phyloP scores from a whole-genome alignment of 345 rosid species.

The Aquilaria sinensis region DNA sequence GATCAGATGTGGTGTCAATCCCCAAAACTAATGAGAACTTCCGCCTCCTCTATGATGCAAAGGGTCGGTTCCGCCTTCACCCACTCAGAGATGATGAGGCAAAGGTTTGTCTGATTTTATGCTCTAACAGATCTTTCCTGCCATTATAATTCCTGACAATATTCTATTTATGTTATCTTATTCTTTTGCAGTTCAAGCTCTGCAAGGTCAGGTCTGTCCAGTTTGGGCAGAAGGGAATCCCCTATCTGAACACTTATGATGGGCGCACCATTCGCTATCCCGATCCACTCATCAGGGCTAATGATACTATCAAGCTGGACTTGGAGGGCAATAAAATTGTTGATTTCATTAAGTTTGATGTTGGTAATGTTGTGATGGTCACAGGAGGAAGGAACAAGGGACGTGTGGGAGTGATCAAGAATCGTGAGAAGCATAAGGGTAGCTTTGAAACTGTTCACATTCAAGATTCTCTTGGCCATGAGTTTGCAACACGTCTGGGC shows the following conservation, averaged over 20 bases:
- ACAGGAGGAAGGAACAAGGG: slow-evolving; percentile 68
- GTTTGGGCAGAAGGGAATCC: slow-evolving; percentile 54
- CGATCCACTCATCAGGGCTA: slow-evolving; percentile 57
- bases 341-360: slow-evolving; percentile 57
- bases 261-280: slow-evolving; percentile 65
- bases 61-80: slow-evolving; percentile 53
- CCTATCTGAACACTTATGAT: slow-evolving; percentile 53
- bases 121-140: background rate
- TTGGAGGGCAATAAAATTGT: slow-evolving; percentile 31
- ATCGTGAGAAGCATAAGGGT: slow-evolving; percentile 36
- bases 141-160: background rate
- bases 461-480: slow-evolving; percentile 32
- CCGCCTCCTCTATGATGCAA: slow-evolving; percentile 54
- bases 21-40: slow-evolving; percentile 58
- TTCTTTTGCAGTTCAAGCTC: slow-evolving; percentile 32
- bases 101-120: slow-evolving; percentile 22
- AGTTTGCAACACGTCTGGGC: slow-evolving; percentile 34
- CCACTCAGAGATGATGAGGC: slow-evolving; percentile 52
- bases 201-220: slow-evolving; percentile 53
- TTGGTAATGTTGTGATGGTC: slow-evolving; percentile 61
- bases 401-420: slow-evolving; percentile 35
- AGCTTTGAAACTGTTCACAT: slow-evolving; percentile 34
- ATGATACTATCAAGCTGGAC: slow-evolving; percentile 60
- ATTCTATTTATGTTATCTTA: background rate
- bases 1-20: slow-evolving; percentile 50